These are phyloP conservation scores for Aureobasidium subglaciale DNA, from an alignment of 2,329 filamentous ascomycete genomes.

Conservation along the genomic window DNA sequence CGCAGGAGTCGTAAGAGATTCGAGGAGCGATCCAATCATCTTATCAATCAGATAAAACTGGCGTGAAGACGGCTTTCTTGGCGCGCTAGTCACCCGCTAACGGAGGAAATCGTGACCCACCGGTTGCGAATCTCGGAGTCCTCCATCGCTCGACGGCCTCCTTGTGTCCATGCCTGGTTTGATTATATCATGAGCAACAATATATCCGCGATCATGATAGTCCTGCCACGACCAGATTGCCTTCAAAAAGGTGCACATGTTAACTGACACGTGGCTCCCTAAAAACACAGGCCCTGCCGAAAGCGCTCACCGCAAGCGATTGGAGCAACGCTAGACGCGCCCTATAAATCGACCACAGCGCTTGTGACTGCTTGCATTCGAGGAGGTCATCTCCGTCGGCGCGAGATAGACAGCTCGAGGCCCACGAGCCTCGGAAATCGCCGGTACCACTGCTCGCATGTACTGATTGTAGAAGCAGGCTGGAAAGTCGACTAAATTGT, in stretches of 20 bases:
- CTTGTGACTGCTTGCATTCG: slow-evolving; percentile 9
- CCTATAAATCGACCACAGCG: background rate
- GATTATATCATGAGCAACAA: too few species aligned
- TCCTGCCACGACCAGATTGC: too few species aligned
- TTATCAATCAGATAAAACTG: slow-evolving; percentile 4
- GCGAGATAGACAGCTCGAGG: background rate
- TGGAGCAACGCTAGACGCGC: background rate
- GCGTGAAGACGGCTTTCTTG: background rate
- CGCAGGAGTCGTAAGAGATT: background rate
- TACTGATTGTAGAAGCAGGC: too few species aligned
- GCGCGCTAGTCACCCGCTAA: background rate
- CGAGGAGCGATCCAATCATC: background rate
- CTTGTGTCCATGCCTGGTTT: too few species aligned
- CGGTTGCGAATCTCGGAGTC: background rate
- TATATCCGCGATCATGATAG: too few species aligned
- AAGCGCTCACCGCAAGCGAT: slow-evolving; percentile 7
- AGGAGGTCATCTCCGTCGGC: background rate
- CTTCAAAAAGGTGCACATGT: too few species aligned
- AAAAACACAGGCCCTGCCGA: too few species aligned
- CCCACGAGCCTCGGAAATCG: too few species aligned
- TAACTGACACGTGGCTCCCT: too few species aligned
- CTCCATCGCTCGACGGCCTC: background rate
- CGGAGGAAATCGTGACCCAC: background rate
- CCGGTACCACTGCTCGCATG: too few species aligned
- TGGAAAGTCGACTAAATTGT: too few species aligned